Evolutionary conservation across 352 stramenopile genomes (phyloP).

Genomic region (Phytophthora quininea): DNA sequence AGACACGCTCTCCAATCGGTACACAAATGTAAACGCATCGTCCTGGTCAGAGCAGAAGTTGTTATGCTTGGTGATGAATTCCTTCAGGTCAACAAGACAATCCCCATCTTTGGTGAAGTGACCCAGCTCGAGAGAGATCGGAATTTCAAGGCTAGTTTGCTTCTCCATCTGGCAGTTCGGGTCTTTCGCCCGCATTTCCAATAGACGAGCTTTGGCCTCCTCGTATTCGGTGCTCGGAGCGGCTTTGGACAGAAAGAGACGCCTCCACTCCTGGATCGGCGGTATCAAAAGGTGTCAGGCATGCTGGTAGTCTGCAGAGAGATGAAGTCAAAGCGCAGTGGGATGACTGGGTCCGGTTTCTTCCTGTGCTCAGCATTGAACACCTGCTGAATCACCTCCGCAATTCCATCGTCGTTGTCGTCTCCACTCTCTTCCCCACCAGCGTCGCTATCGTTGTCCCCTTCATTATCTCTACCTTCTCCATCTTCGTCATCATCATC

Average conservation of each 20-base stretch:
- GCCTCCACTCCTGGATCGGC: constrained; percentile 6
- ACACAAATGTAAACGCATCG: not conserved
- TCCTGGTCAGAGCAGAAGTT: not conserved
- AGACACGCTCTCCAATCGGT: constrained; percentile 9
- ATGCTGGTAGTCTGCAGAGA: not conserved
- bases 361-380: constrained; percentile 5
- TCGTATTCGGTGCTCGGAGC: constrained; percentile 12
- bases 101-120: constrained; percentile 12
- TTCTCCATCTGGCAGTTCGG: not conserved
- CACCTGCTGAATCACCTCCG: constrained; percentile 9
- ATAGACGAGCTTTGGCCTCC: constrained; percentile 10
- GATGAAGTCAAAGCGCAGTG: constrained; percentile 20
- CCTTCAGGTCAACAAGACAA: constrained; percentile 1
- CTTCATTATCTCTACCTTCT: not conserved
- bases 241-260: constrained; percentile 8
- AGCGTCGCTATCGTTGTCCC: not conserved
- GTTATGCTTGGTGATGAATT: constrained; percentile 8
- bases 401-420: constrained; percentile 6
- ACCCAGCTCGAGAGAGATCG: constrained; percentile 13
- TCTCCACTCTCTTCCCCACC: not conserved
- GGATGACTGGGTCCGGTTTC: constrained; percentile 7
- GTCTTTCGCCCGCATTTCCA: constrained; percentile 9
- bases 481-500: not conserved
- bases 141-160: constrained; percentile 11
- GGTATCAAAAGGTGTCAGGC: not conserved